Base-by-base conservation (phyloP, 1,284 basidiomycete species). In the Leccinum ponderosum region DNA sequence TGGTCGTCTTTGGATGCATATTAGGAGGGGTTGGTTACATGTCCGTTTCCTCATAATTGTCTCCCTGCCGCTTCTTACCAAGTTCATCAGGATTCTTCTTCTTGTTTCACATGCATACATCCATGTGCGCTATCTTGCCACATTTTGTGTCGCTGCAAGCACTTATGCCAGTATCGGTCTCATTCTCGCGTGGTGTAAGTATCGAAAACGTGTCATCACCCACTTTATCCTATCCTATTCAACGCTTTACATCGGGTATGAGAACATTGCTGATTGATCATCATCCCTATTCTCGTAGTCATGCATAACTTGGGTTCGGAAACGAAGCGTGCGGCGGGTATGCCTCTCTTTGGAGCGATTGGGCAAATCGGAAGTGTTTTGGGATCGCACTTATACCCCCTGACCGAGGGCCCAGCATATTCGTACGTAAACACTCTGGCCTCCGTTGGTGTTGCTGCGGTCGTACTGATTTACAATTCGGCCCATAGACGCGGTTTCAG, bases 271-370 rank as follows among this genome's bases (percentile, higher is more conserved):
- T 42, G 8, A 42, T 42, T 60, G 8, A 29, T 29, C 7, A 68
- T 27, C 15, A 44, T 29, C 12, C 6, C 5, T 3, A 0, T 44
- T 39, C 3, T 42, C 25, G 11, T 59, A 91, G 89, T 84, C 66
- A 78, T 86, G 1, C 89, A 91, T 68, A 92, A 92, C 63, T 77
- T 91, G 2, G 90, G 89, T 3, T 91, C 89, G 0, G 89, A 91
- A 73, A 89, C 87, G 3, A 91, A 91, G 75, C 86, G 85, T 60
- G 89, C 90, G 1, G 81, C 89, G 0, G 90, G 90, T 0, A 85
- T 89, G 44, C 87, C 90, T 2, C 81, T 91, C 69, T 90, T 88
- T 70, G 87, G 89, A 80, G 85, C 86, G 6, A 90, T 91, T 47
- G 89, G 89, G 2, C 90, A 91, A 69, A 83, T 81, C 60, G 90